A percentile compares a stretch with the other conserved stretches of the same genome.
phyloP scores from a whole-genome alignment of 257 asterid species.

The Lantana camara region DNA sequence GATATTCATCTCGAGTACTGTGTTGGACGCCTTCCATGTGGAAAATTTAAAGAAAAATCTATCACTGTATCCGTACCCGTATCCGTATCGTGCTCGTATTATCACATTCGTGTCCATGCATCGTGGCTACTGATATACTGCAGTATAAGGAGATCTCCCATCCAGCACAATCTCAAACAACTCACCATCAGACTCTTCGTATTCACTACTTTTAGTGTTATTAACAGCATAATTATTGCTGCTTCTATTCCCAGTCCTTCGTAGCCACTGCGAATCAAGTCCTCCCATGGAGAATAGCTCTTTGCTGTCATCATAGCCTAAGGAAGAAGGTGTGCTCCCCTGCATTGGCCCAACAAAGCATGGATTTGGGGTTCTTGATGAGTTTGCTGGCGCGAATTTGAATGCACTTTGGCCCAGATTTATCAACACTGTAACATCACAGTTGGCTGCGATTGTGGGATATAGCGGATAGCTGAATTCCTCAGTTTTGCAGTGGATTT shows the following conservation, averaged over 20 bases:
- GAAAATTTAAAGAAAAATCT: too few relatives aligned
- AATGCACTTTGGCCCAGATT: conserved; percentile 90
- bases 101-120: too few relatives aligned
- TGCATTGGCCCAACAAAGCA: conserved; percentile 68
- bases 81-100: too few relatives aligned
- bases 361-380: conserved; percentile 76
- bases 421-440: conserved; percentile 49
- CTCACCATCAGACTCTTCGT: conserved; percentile 87
- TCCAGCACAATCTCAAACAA: conserved; percentile 85
- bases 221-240: conserved; percentile 52
- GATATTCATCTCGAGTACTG: too few relatives aligned
- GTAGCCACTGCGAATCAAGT: conserved; percentile 74
- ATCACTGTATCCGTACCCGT: too few relatives aligned
- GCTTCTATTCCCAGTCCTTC: conserved; percentile 57
- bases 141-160: conserved; percentile 56
- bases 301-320: conserved; percentile 78
- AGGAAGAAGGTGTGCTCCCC: conserved; percentile 46
- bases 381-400: conserved; percentile 54
- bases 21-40: too few relatives aligned
- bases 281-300: conserved; percentile 98
- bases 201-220: conserved; percentile 43
- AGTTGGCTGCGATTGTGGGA: conserved; percentile 75
- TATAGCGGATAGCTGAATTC: conserved; percentile 65
- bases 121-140: conserved; percentile 27
- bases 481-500: conserved; percentile 74